Conservation (phyloP, 108 stramenopile genomes). For the Cyclotella distinguenda region DNA sequence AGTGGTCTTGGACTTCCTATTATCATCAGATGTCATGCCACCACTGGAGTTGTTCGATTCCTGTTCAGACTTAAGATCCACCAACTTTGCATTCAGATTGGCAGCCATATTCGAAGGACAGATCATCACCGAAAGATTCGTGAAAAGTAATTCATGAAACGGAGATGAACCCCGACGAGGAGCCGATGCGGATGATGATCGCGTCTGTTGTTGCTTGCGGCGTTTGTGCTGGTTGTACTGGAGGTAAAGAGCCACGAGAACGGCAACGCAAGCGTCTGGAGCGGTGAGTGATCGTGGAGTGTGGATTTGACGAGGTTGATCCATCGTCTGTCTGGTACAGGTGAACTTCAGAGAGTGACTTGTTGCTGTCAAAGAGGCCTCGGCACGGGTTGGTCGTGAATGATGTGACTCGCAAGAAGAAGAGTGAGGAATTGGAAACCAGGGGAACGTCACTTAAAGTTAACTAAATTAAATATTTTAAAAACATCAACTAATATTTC, state of each 20-base stretch:
- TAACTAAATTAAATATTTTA: too few species aligned
- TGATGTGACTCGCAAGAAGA: too few species aligned
- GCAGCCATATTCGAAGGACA: constrained; percentile 20
- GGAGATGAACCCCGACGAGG: constrained; percentile 3
- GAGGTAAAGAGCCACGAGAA: constrained; percentile 22
- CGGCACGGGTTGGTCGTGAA: too few species aligned
- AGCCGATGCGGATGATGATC: not conserved
- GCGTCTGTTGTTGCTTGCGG: not conserved
- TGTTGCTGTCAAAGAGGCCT: too few species aligned
- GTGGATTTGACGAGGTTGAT: not conserved
- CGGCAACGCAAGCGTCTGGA: constrained; percentile 26
- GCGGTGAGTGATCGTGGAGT: constrained; percentile 34
- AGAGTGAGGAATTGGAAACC: too few species aligned
- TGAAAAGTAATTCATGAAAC: constrained; percentile 32
- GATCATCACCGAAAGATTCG: constrained; percentile 27
- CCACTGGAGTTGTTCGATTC: constrained; percentile 20
- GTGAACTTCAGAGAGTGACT: not conserved
- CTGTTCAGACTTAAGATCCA: constrained; percentile 29
- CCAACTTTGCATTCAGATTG: constrained; percentile 35
- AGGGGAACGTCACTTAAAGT: too few species aligned
- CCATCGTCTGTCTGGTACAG: not conserved
- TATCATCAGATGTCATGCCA: not conserved
- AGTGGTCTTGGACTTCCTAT: constrained; percentile 1
- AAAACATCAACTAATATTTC: too few species aligned
- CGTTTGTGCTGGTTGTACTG: constrained; percentile 10